Conservation (phyloP, 2,329 filamentous ascomycete genomes). For the Penicillium sp. region DNA sequence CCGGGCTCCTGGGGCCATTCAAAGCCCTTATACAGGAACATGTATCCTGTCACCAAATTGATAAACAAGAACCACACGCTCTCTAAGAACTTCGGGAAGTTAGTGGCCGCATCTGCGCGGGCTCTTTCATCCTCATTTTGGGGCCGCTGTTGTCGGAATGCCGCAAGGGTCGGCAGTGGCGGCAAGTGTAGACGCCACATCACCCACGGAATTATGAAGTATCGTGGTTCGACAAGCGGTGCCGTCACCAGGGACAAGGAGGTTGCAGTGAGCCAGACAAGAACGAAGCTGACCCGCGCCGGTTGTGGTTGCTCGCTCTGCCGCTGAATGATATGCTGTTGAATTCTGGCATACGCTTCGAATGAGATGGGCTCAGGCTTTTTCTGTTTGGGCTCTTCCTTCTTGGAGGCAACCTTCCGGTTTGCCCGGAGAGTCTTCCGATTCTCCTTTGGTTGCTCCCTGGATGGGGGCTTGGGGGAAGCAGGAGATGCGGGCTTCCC, state of each 20-base stretch:
- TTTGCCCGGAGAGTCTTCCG: constrained; percentile 24
- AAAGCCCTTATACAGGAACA: constrained; percentile 57
- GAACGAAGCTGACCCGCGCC: constrained; percentile 51
- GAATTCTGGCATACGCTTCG: constrained; percentile 30
- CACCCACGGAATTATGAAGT: constrained; percentile 94
- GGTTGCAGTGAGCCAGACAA: constrained; percentile 67
- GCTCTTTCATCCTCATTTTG: constrained; percentile 24
- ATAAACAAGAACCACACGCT: constrained; percentile 57
- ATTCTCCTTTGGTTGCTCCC: constrained; percentile 22
- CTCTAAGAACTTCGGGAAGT: constrained; percentile 47
- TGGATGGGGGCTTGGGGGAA: constrained; percentile 17
- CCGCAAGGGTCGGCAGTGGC: constrained; percentile 32
- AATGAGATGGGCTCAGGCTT: constrained; percentile 25
- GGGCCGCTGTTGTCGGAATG: constrained; percentile 28
- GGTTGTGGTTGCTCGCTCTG: constrained; percentile 29
- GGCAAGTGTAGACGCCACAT: constrained; percentile 84
- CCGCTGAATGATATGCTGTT: constrained; percentile 30
- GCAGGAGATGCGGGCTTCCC: too few relatives aligned
- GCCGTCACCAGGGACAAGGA: constrained; percentile 78
- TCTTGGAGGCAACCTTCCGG: constrained; percentile 24
- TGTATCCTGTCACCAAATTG: constrained; percentile 53
- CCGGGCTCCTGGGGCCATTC: constrained; percentile 59
- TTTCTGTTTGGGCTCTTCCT: too few relatives aligned
- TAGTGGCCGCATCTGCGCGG: constrained; percentile 26
- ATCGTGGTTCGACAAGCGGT: constrained; percentile 89